phyloP scores from a whole-genome alignment of 441 rosid species.

The Eruca vesicaria region DNA sequence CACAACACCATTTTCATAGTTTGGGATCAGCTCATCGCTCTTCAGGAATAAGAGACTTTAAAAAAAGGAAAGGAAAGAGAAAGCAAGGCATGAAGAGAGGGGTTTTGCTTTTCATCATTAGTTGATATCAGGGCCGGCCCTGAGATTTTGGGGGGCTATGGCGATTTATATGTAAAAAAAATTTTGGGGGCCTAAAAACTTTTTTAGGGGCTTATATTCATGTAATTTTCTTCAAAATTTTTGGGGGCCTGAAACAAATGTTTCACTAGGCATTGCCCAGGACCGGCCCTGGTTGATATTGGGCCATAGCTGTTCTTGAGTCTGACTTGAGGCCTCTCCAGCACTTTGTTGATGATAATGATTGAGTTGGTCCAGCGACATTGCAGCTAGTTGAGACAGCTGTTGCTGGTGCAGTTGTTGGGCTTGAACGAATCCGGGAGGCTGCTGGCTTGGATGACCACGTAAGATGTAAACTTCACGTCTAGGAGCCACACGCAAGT shows the following conservation, averaged over 20 bases:
- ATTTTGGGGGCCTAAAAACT: no score
- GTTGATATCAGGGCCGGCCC: no score
- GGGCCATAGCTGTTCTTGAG: conserved; percentile 73
- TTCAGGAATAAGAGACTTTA: background rate
- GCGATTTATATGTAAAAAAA: no score
- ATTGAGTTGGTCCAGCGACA: conserved; percentile 67
- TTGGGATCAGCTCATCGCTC: background rate
- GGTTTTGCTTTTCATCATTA: conserved; percentile 45
- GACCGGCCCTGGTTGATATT: no score
- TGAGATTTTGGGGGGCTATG: no score
- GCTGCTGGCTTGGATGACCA: conserved; percentile 85
- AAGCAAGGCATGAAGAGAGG: conserved; percentile 8
- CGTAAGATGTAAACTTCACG: conserved; percentile 78
- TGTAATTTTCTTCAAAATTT: no score
- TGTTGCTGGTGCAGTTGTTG: conserved; percentile 56
- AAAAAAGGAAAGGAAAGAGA: background rate
- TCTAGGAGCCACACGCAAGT: conserved; percentile 65
- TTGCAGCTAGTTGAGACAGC: conserved; percentile 38
- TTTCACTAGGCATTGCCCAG: no score
- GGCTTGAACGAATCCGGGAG: conserved; percentile 71
- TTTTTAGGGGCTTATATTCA: no score
- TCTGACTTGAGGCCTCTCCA: conserved; percentile 64
- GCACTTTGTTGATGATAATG: conserved; percentile 54
- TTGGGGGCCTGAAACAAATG: no score
- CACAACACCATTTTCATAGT: background rate